phyloP scores from a whole-genome alignment of 2,329 filamentous ascomycete genomes.

The Fusarium coffeatum region DNA sequence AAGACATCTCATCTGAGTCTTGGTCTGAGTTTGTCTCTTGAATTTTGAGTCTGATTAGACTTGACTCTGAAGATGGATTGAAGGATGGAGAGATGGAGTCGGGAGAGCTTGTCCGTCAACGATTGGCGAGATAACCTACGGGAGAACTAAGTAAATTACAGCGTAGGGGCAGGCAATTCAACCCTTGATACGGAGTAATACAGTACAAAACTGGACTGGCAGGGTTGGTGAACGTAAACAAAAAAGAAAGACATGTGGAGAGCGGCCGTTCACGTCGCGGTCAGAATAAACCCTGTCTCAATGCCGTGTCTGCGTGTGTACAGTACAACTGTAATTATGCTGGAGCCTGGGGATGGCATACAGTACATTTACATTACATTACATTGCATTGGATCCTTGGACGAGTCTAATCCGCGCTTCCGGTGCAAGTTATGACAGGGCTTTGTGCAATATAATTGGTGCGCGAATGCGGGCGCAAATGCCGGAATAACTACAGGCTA shows the following conservation, averaged over 20 bases:
- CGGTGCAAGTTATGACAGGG: conserved; percentile 25
- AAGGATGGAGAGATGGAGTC: neutral
- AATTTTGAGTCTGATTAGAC: neutral
- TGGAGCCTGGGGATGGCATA: conserved; percentile 15
- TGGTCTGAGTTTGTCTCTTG: neutral
- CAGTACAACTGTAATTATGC: conserved; percentile 6
- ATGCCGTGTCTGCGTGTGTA: neutral
- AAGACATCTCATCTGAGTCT: neutral
- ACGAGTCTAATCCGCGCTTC: conserved; percentile 25
- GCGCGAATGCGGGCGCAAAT: conserved; percentile 29
- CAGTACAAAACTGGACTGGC: neutral
- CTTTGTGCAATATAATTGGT: conserved; percentile 25
- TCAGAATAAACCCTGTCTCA: neutral
- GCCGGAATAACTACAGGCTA: conserved; percentile 20
- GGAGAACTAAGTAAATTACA: neutral
- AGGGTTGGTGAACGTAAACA: neutral
- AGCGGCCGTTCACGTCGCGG: conserved; percentile 3
- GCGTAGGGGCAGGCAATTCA: neutral
- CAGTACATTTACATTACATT: neutral
- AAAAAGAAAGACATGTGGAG: neutral
- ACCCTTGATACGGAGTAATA: neutral
- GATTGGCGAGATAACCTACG: neutral
- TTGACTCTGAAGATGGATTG: too few species aligned
- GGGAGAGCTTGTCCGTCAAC: neutral
- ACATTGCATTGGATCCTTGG: neutral